phyloP scores from a whole-genome alignment of 768 basidiomycete species.

The Leccinellum rugosiceps region DNA sequence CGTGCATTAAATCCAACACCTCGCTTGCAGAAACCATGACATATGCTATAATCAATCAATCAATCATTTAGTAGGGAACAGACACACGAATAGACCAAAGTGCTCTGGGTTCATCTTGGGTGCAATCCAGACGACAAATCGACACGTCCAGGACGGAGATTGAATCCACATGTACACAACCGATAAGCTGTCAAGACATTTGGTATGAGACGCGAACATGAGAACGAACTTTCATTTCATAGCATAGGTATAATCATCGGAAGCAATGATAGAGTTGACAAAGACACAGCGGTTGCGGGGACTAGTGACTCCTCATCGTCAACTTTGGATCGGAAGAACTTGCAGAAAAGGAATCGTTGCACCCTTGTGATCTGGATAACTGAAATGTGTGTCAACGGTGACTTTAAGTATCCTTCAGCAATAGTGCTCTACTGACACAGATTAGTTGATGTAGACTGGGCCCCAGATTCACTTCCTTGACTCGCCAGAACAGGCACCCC shows the following conservation, averaged over 20 bases:
- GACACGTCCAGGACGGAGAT: slow-evolving; percentile 48
- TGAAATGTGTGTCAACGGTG: slow-evolving; percentile 2
- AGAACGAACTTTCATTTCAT: not conserved
- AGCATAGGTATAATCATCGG: not conserved
- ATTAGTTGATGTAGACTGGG: not conserved
- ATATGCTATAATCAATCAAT: slow-evolving; percentile 50
- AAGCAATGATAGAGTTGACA: too few relatives aligned
- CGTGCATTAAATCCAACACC: not conserved
- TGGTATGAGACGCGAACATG: slow-evolving; percentile 24
- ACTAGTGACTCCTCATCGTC: slow-evolving; percentile 6
- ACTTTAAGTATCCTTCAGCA: slow-evolving; percentile 3
- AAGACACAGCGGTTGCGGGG: slow-evolving; percentile 7
- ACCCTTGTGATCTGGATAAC: slow-evolving; percentile 1
- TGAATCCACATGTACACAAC: slow-evolving; percentile 51
- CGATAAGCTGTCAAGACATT: slow-evolving; percentile 40
- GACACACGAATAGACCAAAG: slow-evolving; percentile 43
- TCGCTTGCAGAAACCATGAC: not conserved
- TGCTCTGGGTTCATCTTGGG: slow-evolving; percentile 53
- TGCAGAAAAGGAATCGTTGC: not conserved
- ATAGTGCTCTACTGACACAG: not conserved
- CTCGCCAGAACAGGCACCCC: slow-evolving; percentile 9
- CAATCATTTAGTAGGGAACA: slow-evolving; percentile 52
- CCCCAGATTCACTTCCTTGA: slow-evolving; percentile 10
- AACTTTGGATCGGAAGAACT: slow-evolving; percentile 9
- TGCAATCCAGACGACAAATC: slow-evolving; percentile 51